Base-by-base conservation (phyloP, 495 filamentous ascomycete genomes). In the Pyronema domesticum region DNA sequence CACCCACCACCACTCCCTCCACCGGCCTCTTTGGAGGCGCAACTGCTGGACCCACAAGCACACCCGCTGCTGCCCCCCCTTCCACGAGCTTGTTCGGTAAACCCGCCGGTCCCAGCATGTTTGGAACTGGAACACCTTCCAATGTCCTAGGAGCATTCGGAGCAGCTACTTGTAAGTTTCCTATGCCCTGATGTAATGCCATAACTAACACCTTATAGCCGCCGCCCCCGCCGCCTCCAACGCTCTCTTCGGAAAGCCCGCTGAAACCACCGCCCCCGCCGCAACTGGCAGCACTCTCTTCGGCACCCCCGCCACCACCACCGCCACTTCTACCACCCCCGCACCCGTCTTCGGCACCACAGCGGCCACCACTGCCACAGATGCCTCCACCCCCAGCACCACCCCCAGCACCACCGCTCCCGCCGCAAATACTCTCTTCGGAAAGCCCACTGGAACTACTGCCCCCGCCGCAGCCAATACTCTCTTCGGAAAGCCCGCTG, bases 211-310 rank as follows among this genome's bases (percentile, higher is more conserved):
- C 9, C 37, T 49, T 33, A 9, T 35, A 13, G 10, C 44, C 23
- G 42, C 51, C 17, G 48, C 56, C 13, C n/a, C 57, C 13, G 7
- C 57, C 30, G 57, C 23, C 23, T 30, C 23, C 23, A 30, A 52
- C 6, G 40, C 49, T 7, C 46, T 62, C 8, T 62, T 63, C 18
- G 51, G 52, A 9, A 58, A 58, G 33, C 40, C 51, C 7, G 43
- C 49, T 11, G 46, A 57, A 50, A 19, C 37, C 10, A 13, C 14
- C 51, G 14, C 30, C 15, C 18, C 46, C 51, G 30, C 47, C 11
- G 18, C 23, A 47, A 3, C 45, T 50, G 13, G n/a, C 10, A 13
- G 18, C 47, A 36, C 10, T 43, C 37, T 51, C 37, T 57, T 46
- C 30, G 46, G 55, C 13, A 37, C 37, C 7, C 11, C 19, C 19